Conservation (phyloP, 148 eudicot species). For the Rhododendron henanense region DNA sequence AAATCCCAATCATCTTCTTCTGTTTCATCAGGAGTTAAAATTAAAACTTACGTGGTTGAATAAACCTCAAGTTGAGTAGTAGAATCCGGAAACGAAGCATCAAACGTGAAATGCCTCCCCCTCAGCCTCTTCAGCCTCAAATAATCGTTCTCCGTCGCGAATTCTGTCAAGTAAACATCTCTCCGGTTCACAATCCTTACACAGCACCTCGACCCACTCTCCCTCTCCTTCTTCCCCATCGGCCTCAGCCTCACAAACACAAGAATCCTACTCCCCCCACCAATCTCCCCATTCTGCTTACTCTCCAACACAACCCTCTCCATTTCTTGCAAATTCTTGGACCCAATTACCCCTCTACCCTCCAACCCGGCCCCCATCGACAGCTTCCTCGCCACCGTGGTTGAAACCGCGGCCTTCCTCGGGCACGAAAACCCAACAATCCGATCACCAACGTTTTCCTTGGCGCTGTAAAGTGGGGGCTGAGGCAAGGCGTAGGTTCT, state of each 20-base stretch:
- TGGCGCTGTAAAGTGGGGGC: conserved; percentile 41
- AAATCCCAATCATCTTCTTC: no score
- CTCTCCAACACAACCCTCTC: conserved; percentile 30
- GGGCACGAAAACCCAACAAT: conserved; percentile 56
- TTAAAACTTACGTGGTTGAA: conserved; percentile 69
- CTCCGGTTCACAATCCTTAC: conserved; percentile 60
- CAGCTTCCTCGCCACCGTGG: conserved; percentile 56
- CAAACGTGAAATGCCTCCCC: conserved; percentile 88
- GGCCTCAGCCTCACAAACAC: conserved; percentile 93
- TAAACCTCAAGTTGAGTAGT: conserved; percentile 73
- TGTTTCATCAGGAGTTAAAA: no score
- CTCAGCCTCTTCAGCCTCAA: conserved; percentile 76
- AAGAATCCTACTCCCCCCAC: conserved; percentile 45
- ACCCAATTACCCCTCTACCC: conserved; percentile 22
- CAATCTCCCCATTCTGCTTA: conserved; percentile 20
- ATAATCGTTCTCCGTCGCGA: conserved; percentile 66
- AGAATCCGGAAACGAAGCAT: conserved; percentile 69
- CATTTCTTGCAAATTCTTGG: conserved; percentile 36
- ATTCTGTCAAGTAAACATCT: conserved; percentile 78
- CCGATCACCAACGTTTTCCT: conserved; percentile 52
- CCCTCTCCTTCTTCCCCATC: conserved; percentile 70
- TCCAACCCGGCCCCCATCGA: conserved; percentile 41
- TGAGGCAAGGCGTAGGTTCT: conserved; percentile 46
- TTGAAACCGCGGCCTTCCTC: conserved; percentile 33
- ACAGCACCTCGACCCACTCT: conserved; percentile 57